These are phyloP conservation scores for Brettanomyces anomalus DNA, from an alignment of 805 yeast species.

Conservation along the genomic window DNA sequence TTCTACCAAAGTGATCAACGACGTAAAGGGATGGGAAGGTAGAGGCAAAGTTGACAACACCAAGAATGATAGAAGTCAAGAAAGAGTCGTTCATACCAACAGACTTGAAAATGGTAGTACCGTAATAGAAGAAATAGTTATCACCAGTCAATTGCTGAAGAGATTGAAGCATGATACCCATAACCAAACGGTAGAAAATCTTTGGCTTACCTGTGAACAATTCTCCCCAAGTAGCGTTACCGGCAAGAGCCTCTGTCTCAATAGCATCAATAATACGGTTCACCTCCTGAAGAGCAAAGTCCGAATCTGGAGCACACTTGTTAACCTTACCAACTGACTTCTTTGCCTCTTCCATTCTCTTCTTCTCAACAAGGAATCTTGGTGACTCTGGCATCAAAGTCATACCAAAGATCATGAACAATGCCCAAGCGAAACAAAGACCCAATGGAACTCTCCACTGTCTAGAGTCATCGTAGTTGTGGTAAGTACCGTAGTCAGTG, in stretches of 20 bases:
- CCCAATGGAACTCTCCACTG: slow-evolving; percentile 65
- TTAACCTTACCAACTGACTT: slow-evolving; percentile 48
- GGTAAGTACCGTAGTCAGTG: slow-evolving; percentile 55
- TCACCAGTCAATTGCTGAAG: slow-evolving; percentile 55
- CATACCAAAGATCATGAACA: slow-evolving; percentile 41
- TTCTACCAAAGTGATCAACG: slow-evolving; percentile 47
- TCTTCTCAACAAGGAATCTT: slow-evolving; percentile 46
- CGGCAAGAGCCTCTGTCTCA: slow-evolving; percentile 52
- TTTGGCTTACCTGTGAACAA: slow-evolving; percentile 56
- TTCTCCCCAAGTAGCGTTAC: slow-evolving; percentile 58
- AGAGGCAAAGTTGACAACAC: slow-evolving; percentile 45
- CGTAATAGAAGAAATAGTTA: slow-evolving; percentile 58
- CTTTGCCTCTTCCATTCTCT: slow-evolving; percentile 44
- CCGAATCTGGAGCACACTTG: slow-evolving; percentile 44
- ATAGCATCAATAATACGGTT: slow-evolving; percentile 50
- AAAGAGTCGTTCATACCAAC: slow-evolving; percentile 49
- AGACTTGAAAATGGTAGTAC: slow-evolving; percentile 48
- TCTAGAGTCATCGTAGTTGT: slow-evolving; percentile 35
- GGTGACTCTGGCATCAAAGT: slow-evolving; percentile 64
- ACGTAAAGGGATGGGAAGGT: slow-evolving; percentile 43
- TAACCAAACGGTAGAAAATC: slow-evolving; percentile 43
- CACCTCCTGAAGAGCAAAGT: slow-evolving; percentile 45
- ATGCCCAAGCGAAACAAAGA: slow-evolving; percentile 43
- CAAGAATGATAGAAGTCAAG: slow-evolving; percentile 45
- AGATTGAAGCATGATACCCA: slow-evolving; percentile 53